Base-by-base conservation (phyloP, 2,329 filamentous ascomycete species). In the Akanthomyces dipterigenus region DNA sequence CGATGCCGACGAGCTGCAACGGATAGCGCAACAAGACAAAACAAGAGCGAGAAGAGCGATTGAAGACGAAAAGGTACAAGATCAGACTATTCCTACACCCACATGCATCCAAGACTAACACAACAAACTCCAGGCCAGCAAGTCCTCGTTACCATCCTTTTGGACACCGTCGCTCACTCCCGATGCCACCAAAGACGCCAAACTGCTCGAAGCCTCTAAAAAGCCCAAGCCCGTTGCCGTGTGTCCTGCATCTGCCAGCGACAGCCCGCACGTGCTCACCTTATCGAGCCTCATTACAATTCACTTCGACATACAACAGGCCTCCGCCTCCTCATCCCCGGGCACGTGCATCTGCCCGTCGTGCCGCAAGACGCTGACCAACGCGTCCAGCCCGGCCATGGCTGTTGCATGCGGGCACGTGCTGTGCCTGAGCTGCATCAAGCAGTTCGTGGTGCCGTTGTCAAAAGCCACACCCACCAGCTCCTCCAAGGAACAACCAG, bases 341-440 rank as follows among this genome's bases (percentile, higher is more conserved):
- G 72, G 70, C 59, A 73, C 70, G 58, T 74, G 76, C 64, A 69
- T 88, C 55, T 99, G 93, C 73, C 95, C 95, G 0, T 88, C 89
- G 50, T 99, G 93, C 75, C 86, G 89, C 66, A 96, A 96, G 74
- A 82, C 79, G 1, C 80, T 98, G 14, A 89, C 85, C 51, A 98
- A 98, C 71, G 83, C 89, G 3, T 89, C 90, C 3, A 90, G 89
- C 70, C 90, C 93, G 0, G 85, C 93, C 72, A 79, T 97, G 56
- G 87, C 90, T 2, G 93, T 91, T 71, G 90, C 90, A 0, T 99
- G 93, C 69, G 93, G 93, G 0, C 93, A 99, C 71, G 92, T 98
- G 1, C 75, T 97, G 24, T 99, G 93, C 74, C 88, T 89, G 68
- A 88, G 83, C 43, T 97, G 93, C 70, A 88, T 93, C 18, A 83